Percentiles rank a stretch among this genome's conserved stretches.
These are phyloP conservation scores for Diversispora eburnea DNA, from an alignment of 192 early-diverging fungal species.

Conservation along the genomic window DNA sequence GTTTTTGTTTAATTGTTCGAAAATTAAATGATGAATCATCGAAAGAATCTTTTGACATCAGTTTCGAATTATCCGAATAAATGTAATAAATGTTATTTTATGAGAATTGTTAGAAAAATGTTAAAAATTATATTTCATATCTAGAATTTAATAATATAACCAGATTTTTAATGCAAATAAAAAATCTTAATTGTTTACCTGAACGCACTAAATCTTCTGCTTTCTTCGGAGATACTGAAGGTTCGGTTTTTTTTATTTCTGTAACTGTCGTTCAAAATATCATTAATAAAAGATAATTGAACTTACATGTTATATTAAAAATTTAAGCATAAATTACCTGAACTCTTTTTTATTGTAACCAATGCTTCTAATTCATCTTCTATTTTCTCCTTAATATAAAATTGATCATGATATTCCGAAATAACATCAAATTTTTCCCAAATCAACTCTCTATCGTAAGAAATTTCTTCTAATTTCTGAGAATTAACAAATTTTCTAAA, in stretches of 20 bases:
- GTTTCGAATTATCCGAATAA: not conserved
- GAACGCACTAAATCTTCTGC: not conserved
- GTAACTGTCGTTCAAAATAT: not conserved
- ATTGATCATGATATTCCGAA: constrained; percentile 35
- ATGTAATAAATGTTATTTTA: too few relatives aligned
- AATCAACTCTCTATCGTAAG: constrained; percentile 26
- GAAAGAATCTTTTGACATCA: not conserved
- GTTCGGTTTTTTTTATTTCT: not conserved
- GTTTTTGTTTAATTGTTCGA: not conserved
- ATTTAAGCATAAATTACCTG: not conserved
- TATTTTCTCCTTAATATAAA: constrained; percentile 17
- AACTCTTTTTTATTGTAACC: not conserved
- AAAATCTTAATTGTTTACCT: not conserved
- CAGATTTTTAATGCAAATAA: not conserved
- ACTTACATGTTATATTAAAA: not conserved
- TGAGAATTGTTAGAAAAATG: too few relatives aligned
- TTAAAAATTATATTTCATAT: too few relatives aligned
- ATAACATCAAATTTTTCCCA: constrained; percentile 32
- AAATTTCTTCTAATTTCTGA: constrained; percentile 29
- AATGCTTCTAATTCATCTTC: constrained; percentile 29
- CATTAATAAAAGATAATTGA: not conserved
- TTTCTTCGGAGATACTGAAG: not conserved
- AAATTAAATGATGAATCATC: not conserved
- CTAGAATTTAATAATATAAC: not conserved
- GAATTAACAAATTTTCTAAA: constrained; percentile 36